Conservation (phyloP, 306 rosid genomes). For the Rubus parviflorus region DNA sequence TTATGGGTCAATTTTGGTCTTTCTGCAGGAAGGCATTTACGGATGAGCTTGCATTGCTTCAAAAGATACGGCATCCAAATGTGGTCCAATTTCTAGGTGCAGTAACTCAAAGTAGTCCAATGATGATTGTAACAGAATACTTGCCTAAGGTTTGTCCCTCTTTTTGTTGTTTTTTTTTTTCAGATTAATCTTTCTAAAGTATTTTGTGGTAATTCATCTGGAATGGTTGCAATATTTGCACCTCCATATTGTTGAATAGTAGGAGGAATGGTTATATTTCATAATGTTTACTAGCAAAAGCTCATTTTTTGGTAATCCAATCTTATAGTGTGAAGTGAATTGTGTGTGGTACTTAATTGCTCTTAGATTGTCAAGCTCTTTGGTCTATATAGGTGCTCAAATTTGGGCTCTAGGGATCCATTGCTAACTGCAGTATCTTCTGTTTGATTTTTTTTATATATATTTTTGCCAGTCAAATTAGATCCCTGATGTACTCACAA, state of each 20-base stretch:
- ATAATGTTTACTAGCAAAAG: not conserved
- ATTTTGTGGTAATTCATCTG: not conserved
- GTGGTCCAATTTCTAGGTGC: conserved; percentile 98
- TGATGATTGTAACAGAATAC: conserved; percentile 98
- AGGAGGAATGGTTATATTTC: not conserved
- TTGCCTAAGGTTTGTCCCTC: conserved; percentile 79
- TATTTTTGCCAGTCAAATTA: not conserved
- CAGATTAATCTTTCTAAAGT: not conserved
- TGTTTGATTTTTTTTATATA: not conserved
- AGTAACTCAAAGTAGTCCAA: conserved; percentile 96
- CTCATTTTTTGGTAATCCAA: not conserved
- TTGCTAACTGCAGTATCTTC: not conserved
- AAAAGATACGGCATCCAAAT: conserved; percentile 95
- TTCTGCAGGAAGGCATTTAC: conserved; percentile 77
- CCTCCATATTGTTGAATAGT: not conserved
- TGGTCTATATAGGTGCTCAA: not conserved
- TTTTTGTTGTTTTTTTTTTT: not conserved
- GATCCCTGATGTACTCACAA: not conserved
- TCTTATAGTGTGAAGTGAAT: not conserved
- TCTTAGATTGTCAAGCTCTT: not conserved
- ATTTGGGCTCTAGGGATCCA: not conserved
- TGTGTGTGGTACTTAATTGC: not conserved
- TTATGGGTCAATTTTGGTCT: conserved; percentile 21
- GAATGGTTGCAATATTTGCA: not conserved
- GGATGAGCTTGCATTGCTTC: conserved; percentile 88